These are phyloP conservation scores for Fusarium poae DNA, from an alignment of 2,329 filamentous ascomycete species.

Conservation along the genomic window DNA sequence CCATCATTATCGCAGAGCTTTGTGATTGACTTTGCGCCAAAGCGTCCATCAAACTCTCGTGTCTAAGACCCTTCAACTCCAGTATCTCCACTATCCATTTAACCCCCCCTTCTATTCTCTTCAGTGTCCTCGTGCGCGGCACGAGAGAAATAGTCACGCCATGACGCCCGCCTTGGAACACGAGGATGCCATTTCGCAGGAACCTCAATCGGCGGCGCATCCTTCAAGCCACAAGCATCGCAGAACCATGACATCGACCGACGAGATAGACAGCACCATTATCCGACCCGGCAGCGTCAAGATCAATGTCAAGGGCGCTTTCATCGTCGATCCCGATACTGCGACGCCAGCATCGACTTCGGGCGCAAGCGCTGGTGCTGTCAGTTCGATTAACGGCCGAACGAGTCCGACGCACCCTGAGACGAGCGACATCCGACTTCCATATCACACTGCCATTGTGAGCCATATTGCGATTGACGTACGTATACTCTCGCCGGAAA, in stretches of 20 bases:
- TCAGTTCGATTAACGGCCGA: constrained; percentile 56
- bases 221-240: constrained; percentile 40
- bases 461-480: constrained; percentile 98
- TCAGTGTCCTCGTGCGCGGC: constrained; percentile 17
- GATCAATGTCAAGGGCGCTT: constrained; percentile 97
- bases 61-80: constrained; percentile 29
- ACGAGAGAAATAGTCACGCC: constrained; percentile 10
- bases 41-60: constrained; percentile 11
- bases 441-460: constrained; percentile 93
- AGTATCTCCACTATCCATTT: constrained; percentile 29
- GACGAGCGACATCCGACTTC: constrained; percentile 93
- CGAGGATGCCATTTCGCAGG: constrained; percentile 41
- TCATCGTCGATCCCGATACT: constrained; percentile 89
- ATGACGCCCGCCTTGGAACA: constrained; percentile 48
- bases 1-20: not conserved
- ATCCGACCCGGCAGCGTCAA: constrained; percentile 78
- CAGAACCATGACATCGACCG: constrained; percentile 61
- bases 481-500: constrained; percentile 56
- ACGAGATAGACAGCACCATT: constrained; percentile 72
- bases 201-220: constrained; percentile 23
- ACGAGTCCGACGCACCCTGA: constrained; percentile 69
- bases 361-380: constrained; percentile 43
- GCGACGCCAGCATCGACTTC: constrained; percentile 61
- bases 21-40: constrained; percentile 12
- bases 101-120: constrained; percentile 18